A percentile compares a stretch with the other conserved stretches of the same genome.
Conservation (phyloP, 768 basidiomycete species). For the Cyathus striatus region DNA sequence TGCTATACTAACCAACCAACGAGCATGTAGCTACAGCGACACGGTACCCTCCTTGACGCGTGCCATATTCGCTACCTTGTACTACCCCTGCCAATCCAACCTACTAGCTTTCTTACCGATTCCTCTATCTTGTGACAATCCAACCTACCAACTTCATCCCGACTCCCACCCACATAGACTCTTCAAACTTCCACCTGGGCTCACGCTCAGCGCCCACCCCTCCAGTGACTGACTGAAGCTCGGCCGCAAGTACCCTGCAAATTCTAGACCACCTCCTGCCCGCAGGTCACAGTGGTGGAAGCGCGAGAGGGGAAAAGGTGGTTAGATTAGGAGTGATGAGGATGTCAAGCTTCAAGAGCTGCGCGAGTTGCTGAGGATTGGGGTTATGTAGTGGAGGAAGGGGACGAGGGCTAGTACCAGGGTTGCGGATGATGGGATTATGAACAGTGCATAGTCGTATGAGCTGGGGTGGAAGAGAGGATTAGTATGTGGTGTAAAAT, state of each 20-base stretch:
- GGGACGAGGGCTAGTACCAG: slow-evolving; percentile 23
- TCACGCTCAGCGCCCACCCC: no score
- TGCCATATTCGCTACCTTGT: slow-evolving; percentile 56
- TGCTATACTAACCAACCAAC: slow-evolving; percentile 1
- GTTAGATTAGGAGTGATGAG: slow-evolving; percentile 41
- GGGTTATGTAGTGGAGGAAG: slow-evolving; percentile 21
- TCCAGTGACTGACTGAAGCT: no score
- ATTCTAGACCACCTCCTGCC: slow-evolving; percentile 32
- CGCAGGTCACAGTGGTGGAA: slow-evolving; percentile 58
- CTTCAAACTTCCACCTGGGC: no score
- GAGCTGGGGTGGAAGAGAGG: slow-evolving; percentile 24
- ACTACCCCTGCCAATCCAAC: slow-evolving; percentile 46
- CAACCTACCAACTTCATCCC: slow-evolving; percentile 15
- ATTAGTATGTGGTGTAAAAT: no score
- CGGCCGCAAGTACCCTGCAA: slow-evolving; percentile 23
- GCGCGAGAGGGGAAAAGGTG: slow-evolving; percentile 46
- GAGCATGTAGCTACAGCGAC: slow-evolving; percentile 65
- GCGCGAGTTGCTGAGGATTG: slow-evolving; percentile 41
- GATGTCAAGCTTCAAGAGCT: slow-evolving; percentile 38
- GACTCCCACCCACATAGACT: slow-evolving; percentile 2
- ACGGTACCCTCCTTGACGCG: slow-evolving; percentile 48
- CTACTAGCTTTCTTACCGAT: slow-evolving; percentile 23
- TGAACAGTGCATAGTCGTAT: slow-evolving; percentile 22
- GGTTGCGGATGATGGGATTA: slow-evolving; percentile 21
- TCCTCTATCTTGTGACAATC: slow-evolving; percentile 26